Conservation (phyloP, 2,329 filamentous ascomycete species). For the Phyllosticta capitalensis region DNA sequence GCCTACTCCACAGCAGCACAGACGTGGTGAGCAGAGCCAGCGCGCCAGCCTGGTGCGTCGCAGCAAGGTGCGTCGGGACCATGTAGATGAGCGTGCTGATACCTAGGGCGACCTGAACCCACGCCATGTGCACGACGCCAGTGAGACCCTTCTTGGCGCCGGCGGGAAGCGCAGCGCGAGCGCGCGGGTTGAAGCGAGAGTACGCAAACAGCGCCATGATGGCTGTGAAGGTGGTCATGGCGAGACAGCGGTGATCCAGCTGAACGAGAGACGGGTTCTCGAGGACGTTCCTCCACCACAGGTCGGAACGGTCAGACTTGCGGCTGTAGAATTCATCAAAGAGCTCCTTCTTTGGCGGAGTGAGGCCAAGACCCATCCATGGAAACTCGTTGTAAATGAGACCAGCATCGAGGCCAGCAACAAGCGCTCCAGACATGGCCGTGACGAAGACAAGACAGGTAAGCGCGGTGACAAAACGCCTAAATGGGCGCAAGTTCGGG, state of each 20-base stretch:
- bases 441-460: constrained; percentile 74
- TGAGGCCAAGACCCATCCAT: constrained; percentile 76
- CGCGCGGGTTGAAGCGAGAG: constrained; percentile 54
- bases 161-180: constrained; percentile 49
- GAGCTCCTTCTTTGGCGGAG: constrained; percentile 74
- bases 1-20: constrained; percentile 5
- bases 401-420: constrained; percentile 90
- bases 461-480: constrained; percentile 60
- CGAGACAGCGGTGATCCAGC: constrained; percentile 87
- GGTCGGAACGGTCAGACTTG: constrained; percentile 64
- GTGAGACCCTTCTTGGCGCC: constrained; percentile 62
- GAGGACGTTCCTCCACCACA: constrained; percentile 95
- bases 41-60: constrained; percentile 85
- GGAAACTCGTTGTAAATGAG: constrained; percentile 99
- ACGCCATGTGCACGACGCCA: constrained; percentile 75
- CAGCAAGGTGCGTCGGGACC: constrained; percentile 78
- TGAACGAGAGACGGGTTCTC: constrained; percentile 96
- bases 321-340: constrained; percentile 80
- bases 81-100: constrained; percentile 90
- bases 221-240: constrained; percentile 76
- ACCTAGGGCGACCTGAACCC: constrained; percentile 73
- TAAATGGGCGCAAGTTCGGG: constrained; percentile 63
- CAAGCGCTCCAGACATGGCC: constrained; percentile 85
- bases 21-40: constrained; percentile 63
- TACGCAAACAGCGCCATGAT: constrained; percentile 76